phyloP scores from a whole-genome alignment of 2,329 filamentous ascomycete species.

The Epicoccum nigrum region DNA sequence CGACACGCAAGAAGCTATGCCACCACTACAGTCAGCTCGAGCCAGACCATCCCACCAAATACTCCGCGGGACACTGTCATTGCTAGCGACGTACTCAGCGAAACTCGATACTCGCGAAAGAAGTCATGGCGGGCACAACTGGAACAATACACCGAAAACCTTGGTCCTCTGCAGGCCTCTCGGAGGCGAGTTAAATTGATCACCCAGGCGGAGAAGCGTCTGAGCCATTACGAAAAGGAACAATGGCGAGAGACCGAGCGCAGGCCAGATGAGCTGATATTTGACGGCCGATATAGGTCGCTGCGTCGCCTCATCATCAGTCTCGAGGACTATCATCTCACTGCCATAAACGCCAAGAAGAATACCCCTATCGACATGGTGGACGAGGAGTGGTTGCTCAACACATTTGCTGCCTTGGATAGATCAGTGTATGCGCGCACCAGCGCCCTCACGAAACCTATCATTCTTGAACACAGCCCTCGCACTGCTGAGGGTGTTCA shows the following conservation, averaged over 20 bases:
- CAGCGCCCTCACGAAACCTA: conserved; percentile 19
- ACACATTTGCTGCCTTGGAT: conserved; percentile 38
- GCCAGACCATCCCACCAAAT: background rate
- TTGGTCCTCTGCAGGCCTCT: conserved; percentile 8
- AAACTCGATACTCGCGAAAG: conserved; percentile 6
- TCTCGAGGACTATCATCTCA: conserved; percentile 19
- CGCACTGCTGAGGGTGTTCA: conserved; percentile 18
- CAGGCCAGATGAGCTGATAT: conserved; percentile 5
- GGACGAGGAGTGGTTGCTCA: conserved; percentile 13
- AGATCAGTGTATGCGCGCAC: conserved; percentile 24
- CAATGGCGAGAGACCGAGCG: background rate
- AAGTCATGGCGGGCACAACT: conserved; percentile 4
- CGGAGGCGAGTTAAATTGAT: conserved; percentile 19
- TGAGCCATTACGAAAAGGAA: background rate
- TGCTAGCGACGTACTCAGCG: background rate
- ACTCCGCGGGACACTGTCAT: background rate
- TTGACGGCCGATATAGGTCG: conserved; percentile 38
- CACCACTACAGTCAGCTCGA: background rate
- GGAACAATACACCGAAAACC: background rate
- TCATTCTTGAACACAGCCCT: conserved; percentile 31
- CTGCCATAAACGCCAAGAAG: conserved; percentile 15
- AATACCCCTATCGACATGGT: background rate
- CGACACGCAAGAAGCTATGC: conserved; percentile 20
- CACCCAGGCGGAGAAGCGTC: conserved; percentile 1
- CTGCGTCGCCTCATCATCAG: conserved; percentile 34